Evolutionary conservation across 306 rosid genomes (phyloP).

Genomic region (Alnus glutinosa): DNA sequence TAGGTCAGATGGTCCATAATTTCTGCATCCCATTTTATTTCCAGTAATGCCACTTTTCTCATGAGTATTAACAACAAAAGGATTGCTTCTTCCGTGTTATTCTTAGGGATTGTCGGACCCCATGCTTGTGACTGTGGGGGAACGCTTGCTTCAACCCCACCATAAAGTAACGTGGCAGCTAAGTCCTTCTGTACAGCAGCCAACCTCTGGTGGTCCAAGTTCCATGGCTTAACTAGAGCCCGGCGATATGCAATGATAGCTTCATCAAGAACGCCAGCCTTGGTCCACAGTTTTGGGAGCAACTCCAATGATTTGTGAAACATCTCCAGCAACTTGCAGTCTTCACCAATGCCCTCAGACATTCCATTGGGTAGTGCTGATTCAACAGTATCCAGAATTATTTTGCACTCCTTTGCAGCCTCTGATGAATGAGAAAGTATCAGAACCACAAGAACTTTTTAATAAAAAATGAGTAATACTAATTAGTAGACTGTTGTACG

Average conservation of each 20-base stretch:
- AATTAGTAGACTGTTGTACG: no score
- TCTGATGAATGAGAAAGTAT: conserved; percentile 51
- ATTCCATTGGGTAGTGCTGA: conserved; percentile 82
- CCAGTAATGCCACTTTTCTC: conserved; percentile 51
- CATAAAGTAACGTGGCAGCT: conserved; percentile 71
- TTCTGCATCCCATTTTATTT: conserved; percentile 80
- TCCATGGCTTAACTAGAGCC: conserved; percentile 84
- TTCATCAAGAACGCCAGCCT: conserved; percentile 71
- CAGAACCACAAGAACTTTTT: conserved; percentile 16
- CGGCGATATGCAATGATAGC: conserved; percentile 70
- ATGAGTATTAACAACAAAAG: conserved; percentile 65
- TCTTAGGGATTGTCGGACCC: conserved; percentile 54
- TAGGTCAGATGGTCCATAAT: conserved; percentile 72
- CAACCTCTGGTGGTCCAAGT: conserved; percentile 59
- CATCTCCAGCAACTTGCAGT: conserved; percentile 87
- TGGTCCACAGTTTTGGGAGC: conserved; percentile 75
- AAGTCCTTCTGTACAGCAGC: conserved; percentile 71
- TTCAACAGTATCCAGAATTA: conserved; percentile 76
- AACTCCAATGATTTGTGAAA: conserved; percentile 77
- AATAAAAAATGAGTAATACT: not conserved
- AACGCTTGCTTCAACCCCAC: conserved; percentile 73
- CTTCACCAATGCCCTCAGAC: conserved; percentile 59
- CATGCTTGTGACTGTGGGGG: conserved; percentile 56
- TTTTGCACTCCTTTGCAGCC: conserved; percentile 83
- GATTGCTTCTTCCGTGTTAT: conserved; percentile 75